Evolutionary conservation across 139 green algal species (phyloP), one percentile per base, ranked within the genome.

Genomic region (Chlorella ohadii): DNA sequence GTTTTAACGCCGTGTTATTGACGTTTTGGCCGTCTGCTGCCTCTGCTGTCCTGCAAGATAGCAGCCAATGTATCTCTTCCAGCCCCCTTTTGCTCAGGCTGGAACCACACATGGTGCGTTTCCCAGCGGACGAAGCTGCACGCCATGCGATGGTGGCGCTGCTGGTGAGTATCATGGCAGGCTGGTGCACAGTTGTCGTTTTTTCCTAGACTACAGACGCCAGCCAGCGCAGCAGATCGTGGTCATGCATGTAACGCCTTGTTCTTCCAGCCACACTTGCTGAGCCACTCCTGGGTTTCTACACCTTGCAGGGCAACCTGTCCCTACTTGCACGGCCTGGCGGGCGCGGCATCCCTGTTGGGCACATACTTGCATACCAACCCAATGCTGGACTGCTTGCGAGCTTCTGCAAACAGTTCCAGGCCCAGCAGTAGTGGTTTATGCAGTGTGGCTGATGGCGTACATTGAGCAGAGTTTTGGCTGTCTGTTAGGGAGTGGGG

Each of bases 341-440:
- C n/a, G 83, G 90, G 34, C 31, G 68, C 27, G 94, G 94, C 20
- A 55, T 97, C n/a, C 94, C 94, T 0, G 39, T 79, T 3, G 94
- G 90, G n/a, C 94, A 97, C 65, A 78, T 96, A 27, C 86, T 95
- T 41, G 94, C 93, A 12, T 96, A 92, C 89, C 94, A 97, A 41
- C 76, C 76, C 13, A 72, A 51, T 51, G 44, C 44, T 51, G 44
- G 7, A 9, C 44, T 51, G 44, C 44, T 16, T 9, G 44, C 44
- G 9, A 6, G 44, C 7, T 51, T 51, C 44, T 51, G 44, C n/a
- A n/a, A n/a, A n/a, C n/a, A n/a, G n/a, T n/a, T n/a, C n/a, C n/a
- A n/a, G n/a, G n/a, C n/a, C n/a, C n/a, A n/a, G n/a, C n/a, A n/a
- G n/a, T n/a, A n/a, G n/a, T n/a, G n/a, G n/a, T n/a, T n/a, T n/a